Percentiles rank a stretch among this genome's conserved stretches.
phyloP scores from a whole-genome alignment of 108 stramenopile genomes.

The Cafeteria roenbergensis region DNA sequence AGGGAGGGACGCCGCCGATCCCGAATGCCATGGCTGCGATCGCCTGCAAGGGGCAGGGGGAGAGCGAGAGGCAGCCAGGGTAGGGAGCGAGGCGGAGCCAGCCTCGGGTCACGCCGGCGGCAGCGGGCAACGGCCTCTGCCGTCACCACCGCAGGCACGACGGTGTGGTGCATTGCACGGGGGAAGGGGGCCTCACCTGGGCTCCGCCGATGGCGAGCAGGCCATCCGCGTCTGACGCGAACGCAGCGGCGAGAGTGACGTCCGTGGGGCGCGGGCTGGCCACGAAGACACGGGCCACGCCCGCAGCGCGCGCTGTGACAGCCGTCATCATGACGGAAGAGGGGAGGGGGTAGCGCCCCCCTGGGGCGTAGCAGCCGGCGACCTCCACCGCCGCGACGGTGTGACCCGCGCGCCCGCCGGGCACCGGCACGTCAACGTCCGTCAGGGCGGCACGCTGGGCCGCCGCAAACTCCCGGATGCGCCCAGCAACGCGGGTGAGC shows the following conservation, averaged over 20 bases:
- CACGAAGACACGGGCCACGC: constrained; percentile 73
- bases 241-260: constrained; percentile 81
- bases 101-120: no score
- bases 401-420: constrained; percentile 87
- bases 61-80: no score
- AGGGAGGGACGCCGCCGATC: constrained; percentile 47
- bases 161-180: no score
- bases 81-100: no score
- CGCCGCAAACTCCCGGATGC: constrained; percentile 71
- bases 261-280: constrained; percentile 71
- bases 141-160: no score
- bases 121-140: no score
- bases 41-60: no score
- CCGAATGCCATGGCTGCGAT: constrained; percentile 86
- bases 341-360: constrained; percentile 90
- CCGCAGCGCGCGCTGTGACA: constrained; percentile 85
- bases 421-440: constrained; percentile 74
- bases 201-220: constrained; percentile 81
- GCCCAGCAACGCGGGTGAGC: constrained; percentile 57
- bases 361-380: constrained; percentile 97
- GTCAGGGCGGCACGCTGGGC: constrained; percentile 65
- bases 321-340: constrained; percentile 94
- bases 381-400: constrained; percentile 74
- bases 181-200: no score
- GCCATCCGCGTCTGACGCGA: constrained; percentile 68